Base-by-base conservation (phyloP, 176 grass and related monocot species). In the Cymbopogon citratus region DNA sequence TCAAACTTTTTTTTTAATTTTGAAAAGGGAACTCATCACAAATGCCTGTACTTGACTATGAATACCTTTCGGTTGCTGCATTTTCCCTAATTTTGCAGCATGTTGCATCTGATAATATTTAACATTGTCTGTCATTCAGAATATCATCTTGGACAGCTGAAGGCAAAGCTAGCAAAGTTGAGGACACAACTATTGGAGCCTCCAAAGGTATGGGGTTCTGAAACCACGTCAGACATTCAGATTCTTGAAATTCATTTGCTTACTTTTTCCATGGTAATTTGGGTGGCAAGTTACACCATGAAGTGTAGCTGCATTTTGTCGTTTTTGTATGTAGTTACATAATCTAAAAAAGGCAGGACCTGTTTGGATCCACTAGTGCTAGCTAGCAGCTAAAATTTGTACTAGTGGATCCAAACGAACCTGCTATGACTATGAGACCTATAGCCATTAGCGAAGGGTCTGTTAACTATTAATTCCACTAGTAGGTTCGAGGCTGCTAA, bases 151-250 rank as follows among this genome's bases (percentile, higher is more conserved):
- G 96, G 96, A 60, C 96, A 99, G 78, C 79, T 99, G 25, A 99
- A 99, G 76, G 96, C 96, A 69, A 99, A 99, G 78, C 89, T 99
- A 80, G 92, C 96, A 86, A 99, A 99, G 68, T 83, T 99, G 69
- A 91, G 96, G 82, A 99, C 96, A 43, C 96, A 99, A 82, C 89
- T 99, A 77, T 89, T 99, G 52, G 96, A 99, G 80, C 96, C 96
- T 84, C 92, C 92, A 71, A 99, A 99, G 92, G 96, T 95, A 95
- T 51, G 21, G 46, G 13, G 18, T 85, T 62, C 2, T 64, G 21
- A 33, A 23, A 54, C 39, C 83, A 70, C 0, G 21, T 56, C 34
- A 25, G 65, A 26, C 0, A 57, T 57, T 57, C 21, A 56, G 21
- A 23, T 71, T 38, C 2, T 76, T 44, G 18, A 72, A 36, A 3